phyloP scores from a whole-genome alignment of 371 early-diverging fungal species.

The Saksenaea oblongispora region DNA sequence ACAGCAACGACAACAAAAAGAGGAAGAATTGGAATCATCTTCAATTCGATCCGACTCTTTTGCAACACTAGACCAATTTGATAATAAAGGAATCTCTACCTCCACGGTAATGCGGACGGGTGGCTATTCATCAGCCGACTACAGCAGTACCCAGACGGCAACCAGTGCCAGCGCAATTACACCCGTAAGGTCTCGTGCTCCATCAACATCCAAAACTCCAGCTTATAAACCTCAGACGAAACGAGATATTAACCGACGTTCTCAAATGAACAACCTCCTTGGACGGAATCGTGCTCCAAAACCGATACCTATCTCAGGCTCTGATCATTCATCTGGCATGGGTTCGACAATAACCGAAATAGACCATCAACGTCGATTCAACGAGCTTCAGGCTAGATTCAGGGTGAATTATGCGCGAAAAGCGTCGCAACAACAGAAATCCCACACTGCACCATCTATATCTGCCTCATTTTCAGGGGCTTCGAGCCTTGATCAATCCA shows the following conservation, averaged over 20 bases:
- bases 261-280: background rate
- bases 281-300: background rate
- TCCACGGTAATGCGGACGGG: background rate
- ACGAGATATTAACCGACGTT: background rate
- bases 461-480: background rate
- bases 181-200: conserved; percentile 1
- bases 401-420: conserved; percentile 33
- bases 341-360: conserved; percentile 7
- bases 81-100: background rate
- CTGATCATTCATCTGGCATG: background rate
- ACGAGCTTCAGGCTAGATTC: conserved; percentile 33
- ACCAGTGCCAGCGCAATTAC: background rate
- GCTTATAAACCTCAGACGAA: background rate
- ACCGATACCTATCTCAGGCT: background rate
- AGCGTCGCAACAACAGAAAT: conserved; percentile 5
- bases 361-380: conserved; percentile 32
- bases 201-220: background rate
- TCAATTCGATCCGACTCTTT: conserved; percentile 16
- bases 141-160: background rate
- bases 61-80: conserved; percentile 15
- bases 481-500: background rate
- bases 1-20: conserved; percentile 12
- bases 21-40: background rate
- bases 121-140: background rate
- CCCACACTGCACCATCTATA: background rate